Base-by-base conservation (phyloP, 768 basidiomycete genomes). In the Hemileccinum rubropunctum region DNA sequence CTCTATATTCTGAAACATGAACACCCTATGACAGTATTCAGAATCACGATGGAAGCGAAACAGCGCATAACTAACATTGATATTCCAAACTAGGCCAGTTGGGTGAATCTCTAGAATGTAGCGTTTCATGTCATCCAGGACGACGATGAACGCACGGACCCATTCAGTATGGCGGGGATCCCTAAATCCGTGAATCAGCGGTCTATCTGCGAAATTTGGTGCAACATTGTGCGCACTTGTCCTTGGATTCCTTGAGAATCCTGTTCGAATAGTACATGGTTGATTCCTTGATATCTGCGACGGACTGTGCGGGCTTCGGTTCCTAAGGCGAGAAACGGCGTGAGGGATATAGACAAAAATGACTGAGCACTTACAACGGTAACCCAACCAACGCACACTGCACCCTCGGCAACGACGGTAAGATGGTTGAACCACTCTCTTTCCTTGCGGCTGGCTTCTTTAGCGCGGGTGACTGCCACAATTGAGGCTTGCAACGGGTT, bases 161-260 rank as follows among this genome's bases (percentile, higher is more conserved):
- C 95, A 99, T 63, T 93, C 91, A 14, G 83, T 78, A 58, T 95
- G 93, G 58, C 84, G 87, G 11, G 83, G 72, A 62, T 98, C 88
- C 64, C 95, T 98, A 59, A n/a, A 30, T 51, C 38, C 17, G 30
- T 27, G 15, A 18, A 42, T 59, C 23, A 66, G 27, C 1, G 17
- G 10, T 28, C 43, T 34, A n/a, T 35, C 38, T 26, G 33, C 20
- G 26, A 45, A 17, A 33, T 41, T 34, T 20, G 3, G 35, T 35
- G 14, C 6, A n/a, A 18, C 38, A 38, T 33, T 12, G 54, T 3
- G 63, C 88, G 50, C 52, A 93, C 95, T 91, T 91, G 7, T 91
- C 90, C 67, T 92, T 98, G 77, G 80, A 91, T 55, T 95, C 91
- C 68, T 93, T 91, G 69, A 93, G 84, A 40, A 98, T 79, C 51